Base-by-base conservation (phyloP, 768 basidiomycete species). In the Tulasnella calospora region DNA sequence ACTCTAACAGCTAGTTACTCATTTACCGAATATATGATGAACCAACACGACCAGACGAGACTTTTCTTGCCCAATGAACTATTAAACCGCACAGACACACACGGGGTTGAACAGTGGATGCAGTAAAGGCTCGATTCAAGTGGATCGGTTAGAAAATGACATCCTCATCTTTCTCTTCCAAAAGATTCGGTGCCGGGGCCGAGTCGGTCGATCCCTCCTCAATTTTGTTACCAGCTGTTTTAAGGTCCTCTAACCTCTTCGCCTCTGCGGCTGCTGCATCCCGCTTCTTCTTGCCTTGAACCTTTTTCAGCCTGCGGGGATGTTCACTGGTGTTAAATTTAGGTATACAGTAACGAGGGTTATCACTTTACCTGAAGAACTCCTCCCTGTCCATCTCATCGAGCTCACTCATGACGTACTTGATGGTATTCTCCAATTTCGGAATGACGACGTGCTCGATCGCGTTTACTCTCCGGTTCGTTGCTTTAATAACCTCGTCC, bases 311-410 rank as follows among this genome's bases (percentile, higher is more conserved):
- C 82, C 97, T 95, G 84, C 82, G 86, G 86, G 84, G 78, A 84
- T 81, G 47, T 73, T 51, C 75, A 67, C 69, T 3, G 23, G 33
- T 15, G 15, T 35, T 30, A 33, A 27, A 23, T 30, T 67, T 40
- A 61, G 33, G n/a, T 78, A 13, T n/a, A 33, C 21, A 13, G 46
- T 38, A 10, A 15, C 9, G 17, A 67, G 30, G 35, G 35, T 13
- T 12, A 21, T 9, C 30, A 71, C 82, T 88, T 67, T 55, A 92
- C 94, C 95, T 88, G 86, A 96, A 95, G 86, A 95, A 95, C 82
- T 95, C 94, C 83, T 95, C 94, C 80, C 95, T 89, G 85, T 99
- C 98, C 96, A 98, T 98, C 85, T 99, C 98, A 82, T 99, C 98
- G 80, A 99, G 86, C 83, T 99, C 98, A 78, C 95, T 97, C 82